A percentile compares a stretch with the other conserved stretches of the same genome.
These are phyloP conservation scores for Maudiozyma turicensis DNA, from an alignment of 805 yeast genomes.

Conservation along the genomic window DNA sequence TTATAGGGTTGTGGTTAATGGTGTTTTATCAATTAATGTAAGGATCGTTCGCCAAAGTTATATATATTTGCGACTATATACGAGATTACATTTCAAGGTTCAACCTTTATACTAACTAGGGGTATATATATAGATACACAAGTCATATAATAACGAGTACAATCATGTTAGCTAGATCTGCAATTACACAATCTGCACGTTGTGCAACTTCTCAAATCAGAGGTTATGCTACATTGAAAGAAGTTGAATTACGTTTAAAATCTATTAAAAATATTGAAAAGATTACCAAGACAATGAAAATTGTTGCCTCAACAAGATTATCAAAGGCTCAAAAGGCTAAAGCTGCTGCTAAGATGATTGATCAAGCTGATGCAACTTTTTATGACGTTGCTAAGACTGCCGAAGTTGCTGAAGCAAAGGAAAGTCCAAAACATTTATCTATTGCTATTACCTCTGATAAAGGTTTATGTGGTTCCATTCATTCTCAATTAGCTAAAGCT, in stretches of 20 bases:
- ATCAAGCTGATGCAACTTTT: slow-evolving; percentile 69
- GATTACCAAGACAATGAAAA: slow-evolving; percentile 98
- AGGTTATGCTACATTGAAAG: slow-evolving; percentile 97
- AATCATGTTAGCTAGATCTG: neutral
- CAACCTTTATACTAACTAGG: neutral
- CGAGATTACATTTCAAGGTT: too few species aligned
- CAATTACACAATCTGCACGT: neutral
- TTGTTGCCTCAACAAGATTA: slow-evolving; percentile 96
- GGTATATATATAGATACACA: neutral
- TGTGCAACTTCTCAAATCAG: slow-evolving; percentile 30
- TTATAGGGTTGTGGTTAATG: too few species aligned
- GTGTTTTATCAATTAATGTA: too few species aligned
- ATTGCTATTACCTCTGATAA: slow-evolving; percentile 92
- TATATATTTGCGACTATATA: too few species aligned
- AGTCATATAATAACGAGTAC: too few species aligned
- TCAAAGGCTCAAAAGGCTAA: slow-evolving; percentile 93
- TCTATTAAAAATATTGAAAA: slow-evolving; percentile 98
- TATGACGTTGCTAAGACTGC: slow-evolving; percentile 74
- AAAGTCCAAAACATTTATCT: slow-evolving; percentile 55
- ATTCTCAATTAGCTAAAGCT: slow-evolving; percentile 86
- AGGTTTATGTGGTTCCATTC: slow-evolving; percentile 98
- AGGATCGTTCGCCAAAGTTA: too few species aligned
- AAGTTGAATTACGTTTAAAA: slow-evolving; percentile 95
- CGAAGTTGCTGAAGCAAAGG: slow-evolving; percentile 35
- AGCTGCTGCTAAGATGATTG: slow-evolving; percentile 77